Evolutionary conservation across 306 rosid species (phyloP).

Genomic region (Trifolium dubium): DNA sequence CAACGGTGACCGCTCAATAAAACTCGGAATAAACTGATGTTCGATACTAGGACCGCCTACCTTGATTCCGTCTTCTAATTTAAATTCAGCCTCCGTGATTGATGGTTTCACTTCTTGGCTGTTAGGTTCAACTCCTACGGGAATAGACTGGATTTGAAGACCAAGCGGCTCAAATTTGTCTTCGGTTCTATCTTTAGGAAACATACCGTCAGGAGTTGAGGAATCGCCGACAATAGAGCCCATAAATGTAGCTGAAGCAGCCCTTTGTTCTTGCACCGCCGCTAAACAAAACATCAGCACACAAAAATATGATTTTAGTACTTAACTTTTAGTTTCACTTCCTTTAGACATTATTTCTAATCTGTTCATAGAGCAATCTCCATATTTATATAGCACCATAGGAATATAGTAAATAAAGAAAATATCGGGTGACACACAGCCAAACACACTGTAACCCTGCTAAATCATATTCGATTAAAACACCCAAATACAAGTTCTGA

Average conservation of each 20-base stretch:
- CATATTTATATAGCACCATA: no score
- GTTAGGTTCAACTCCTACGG: constrained; percentile 63
- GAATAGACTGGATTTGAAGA: constrained; percentile 85
- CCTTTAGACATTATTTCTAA: constrained; percentile 8
- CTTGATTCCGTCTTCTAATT: constrained; percentile 72
- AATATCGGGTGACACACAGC: not conserved
- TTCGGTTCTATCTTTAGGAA: constrained; percentile 68
- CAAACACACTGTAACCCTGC: not conserved
- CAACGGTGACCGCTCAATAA: constrained; percentile 66
- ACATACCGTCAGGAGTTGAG: constrained; percentile 73
- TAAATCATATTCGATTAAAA: not conserved
- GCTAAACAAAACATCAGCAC: constrained; percentile 50
- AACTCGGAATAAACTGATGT: constrained; percentile 94
- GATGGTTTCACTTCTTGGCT: constrained; percentile 59
- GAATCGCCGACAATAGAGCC: constrained; percentile 90
- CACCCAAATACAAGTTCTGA: not conserved
- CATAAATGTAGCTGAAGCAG: constrained; percentile 79
- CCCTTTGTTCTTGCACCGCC: constrained; percentile 93
- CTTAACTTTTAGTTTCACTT: not conserved
- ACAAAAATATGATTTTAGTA: not conserved
- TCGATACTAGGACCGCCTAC: constrained; percentile 69
- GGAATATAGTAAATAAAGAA: no score
- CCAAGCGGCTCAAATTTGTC: constrained; percentile 88
- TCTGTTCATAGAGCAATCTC: constrained; percentile 1
- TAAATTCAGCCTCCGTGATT: constrained; percentile 67